Evolutionary conservation across 805 yeast species (phyloP), one percentile per base, ranked within the genome.

Genomic region (Candida ovalis): DNA sequence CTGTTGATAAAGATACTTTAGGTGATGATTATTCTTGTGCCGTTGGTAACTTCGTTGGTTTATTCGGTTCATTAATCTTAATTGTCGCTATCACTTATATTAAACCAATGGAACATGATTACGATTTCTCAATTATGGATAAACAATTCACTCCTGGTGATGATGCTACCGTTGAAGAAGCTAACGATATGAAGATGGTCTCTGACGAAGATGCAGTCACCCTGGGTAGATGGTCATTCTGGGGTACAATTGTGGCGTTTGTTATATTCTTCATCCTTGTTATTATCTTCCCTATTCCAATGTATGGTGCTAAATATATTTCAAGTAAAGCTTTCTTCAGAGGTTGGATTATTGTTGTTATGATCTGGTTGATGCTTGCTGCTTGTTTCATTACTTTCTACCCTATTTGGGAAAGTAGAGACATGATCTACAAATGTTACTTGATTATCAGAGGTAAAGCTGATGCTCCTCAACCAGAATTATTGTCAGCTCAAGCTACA

Each of bases 11-110:
- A 6, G 62, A 66, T 35, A 67, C 65, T 1, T 69, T 75, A 57
- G 73, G 71, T 56, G 76, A 74, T 2, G 75, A 76, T 49, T 70
- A 71, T 49, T 59, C 68, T 17, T 55, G 63, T 69, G 74, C 61
- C 66, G 76, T 66, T 69, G 81, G 81, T 45, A 68, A 54, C 62
- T 74, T 54, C 64, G 73, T 64, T 61, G 72, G 62, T 28, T 58
- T 46, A 66, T 76, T 62, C 46, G 60, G 62, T 7, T 55, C 67
- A 15, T 56, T 57, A 32, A 57, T 67, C 28, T 66, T 61, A 42
- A 62, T 64, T 35, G 59, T 57, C 30, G 53, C 59, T 21, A 59
- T 63, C 40, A 60, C 71, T 43, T 53, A 45, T 38, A 39, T 62
- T 33, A 58, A 57, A 41, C 64, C 64, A 12, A 53, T 54, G 51